Evolutionary conservation across 2,329 filamentous ascomycete genomes (phyloP).

Genomic region (Aspergillus hortae): DNA sequence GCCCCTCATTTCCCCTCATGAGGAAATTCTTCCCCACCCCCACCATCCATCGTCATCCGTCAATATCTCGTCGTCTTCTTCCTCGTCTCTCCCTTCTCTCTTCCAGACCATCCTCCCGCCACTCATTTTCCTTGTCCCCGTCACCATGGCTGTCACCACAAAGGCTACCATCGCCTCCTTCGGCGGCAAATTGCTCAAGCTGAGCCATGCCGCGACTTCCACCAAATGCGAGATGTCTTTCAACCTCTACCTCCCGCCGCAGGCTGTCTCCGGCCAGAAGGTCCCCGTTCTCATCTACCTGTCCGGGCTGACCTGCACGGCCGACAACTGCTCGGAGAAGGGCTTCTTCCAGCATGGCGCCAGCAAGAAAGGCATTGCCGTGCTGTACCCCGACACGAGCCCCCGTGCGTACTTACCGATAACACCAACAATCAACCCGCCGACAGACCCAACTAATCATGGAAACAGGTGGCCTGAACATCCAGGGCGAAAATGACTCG

Average conservation of each 20-base stretch:
- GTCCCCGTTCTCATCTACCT: slow-evolving; percentile 89
- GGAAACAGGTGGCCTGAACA: slow-evolving; percentile 63
- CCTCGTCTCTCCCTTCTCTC: background rate
- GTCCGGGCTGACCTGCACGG: slow-evolving; percentile 90
- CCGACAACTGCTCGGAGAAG: slow-evolving; percentile 71
- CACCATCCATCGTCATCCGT: slow-evolving; percentile 11
- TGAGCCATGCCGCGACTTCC: slow-evolving; percentile 74
- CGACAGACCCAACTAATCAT: background rate
- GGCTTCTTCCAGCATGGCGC: slow-evolving; percentile 90
- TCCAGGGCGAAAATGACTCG: slow-evolving; percentile 78
- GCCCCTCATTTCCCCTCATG: slow-evolving; percentile 1
- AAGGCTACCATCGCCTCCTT: slow-evolving; percentile 88
- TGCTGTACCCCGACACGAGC: slow-evolving; percentile 93
- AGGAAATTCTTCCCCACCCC: background rate
- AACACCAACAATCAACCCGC: too few relatives aligned
- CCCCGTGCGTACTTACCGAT: slow-evolving; percentile 57
- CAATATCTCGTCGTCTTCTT: background rate
- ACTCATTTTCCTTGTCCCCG: background rate
- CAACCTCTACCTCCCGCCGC: slow-evolving; percentile 84
- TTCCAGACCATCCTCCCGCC: slow-evolving; percentile 3
- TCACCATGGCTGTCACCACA: slow-evolving; percentile 76
- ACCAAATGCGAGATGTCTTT: slow-evolving; percentile 88
- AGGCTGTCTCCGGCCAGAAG: slow-evolving; percentile 55
- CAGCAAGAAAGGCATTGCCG: slow-evolving; percentile 75
- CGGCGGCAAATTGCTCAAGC: slow-evolving; percentile 91